These are phyloP conservation scores for Podila minutissima DNA, from an alignment of 192 early-diverging fungal genomes.

Conservation along the genomic window DNA sequence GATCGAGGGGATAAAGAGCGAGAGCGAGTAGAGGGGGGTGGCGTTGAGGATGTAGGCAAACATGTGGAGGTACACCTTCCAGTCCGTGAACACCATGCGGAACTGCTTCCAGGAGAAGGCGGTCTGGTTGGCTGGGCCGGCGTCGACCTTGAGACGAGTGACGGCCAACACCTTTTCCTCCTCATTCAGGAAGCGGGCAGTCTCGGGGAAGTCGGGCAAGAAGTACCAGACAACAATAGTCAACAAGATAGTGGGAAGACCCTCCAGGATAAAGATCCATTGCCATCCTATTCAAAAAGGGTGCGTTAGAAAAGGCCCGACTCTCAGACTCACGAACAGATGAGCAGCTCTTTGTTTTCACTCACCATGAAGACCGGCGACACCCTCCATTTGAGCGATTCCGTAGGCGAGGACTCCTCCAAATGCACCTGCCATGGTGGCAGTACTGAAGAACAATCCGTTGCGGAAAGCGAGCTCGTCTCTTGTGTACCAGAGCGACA, in stretches of 20 bases:
- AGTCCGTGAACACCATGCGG: constrained; percentile 58
- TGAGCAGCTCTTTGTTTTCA: no score
- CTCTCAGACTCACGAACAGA: neutral
- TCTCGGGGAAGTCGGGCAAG: constrained; percentile 61
- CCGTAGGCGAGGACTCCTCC: constrained; percentile 74
- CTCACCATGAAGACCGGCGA: constrained; percentile 51
- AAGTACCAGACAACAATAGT: constrained; percentile 54
- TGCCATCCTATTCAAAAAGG: constrained; percentile 56
- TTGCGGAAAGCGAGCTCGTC: constrained; percentile 63
- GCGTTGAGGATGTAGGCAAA: constrained; percentile 72
- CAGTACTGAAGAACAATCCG: constrained; percentile 61
- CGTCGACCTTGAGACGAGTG: constrained; percentile 57
- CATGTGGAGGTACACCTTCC: constrained; percentile 60
- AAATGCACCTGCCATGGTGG: constrained; percentile 66
- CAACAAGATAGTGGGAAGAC: constrained; percentile 56
- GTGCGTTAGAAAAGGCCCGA: neutral
- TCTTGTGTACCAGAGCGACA: constrained; percentile 68
- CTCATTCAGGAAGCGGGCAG: constrained; percentile 53
- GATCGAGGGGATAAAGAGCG: constrained; percentile 78
- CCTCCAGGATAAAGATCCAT: constrained; percentile 75
- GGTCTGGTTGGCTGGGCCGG: constrained; percentile 55
- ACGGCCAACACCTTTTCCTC: constrained; percentile 57
- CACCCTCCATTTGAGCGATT: constrained; percentile 68
- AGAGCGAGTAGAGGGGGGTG: constrained; percentile 71
- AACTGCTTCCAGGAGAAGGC: constrained; percentile 64